Base-by-base conservation (phyloP, 495 filamentous ascomycete genomes). In the Penicillium paradoxum region DNA sequence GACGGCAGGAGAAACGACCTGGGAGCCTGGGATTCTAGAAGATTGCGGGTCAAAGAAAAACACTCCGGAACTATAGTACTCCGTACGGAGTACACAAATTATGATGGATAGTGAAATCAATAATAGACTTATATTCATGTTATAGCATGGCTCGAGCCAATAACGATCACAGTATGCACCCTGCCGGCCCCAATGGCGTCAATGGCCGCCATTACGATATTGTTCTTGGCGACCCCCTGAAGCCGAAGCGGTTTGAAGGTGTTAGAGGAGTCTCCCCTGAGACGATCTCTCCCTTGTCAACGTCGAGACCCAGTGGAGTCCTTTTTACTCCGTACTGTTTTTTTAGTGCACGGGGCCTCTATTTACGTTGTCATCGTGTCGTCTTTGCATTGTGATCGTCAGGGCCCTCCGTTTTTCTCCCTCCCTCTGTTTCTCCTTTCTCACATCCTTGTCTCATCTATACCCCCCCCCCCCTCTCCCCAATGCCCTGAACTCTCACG, bases 371-470 rank as follows among this genome's bases (percentile, higher is more conserved):
- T 51, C 38, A 50, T 41, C 25, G 25, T 45, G 7, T 41, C 24
- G 38, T 45, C 17, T 32, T 42, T 56, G 49, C 60, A 62, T 62
- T 60, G 57, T 44, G 63, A 65, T 65, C 63, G 63, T 65, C 63
- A 63, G 62, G 62, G 58, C 62, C 53, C 62, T 53, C 58, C 58
- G 59, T 38, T 55, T 62, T 59, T 50, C 24, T 38, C 37, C 25
- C 46, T 56, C 19, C 9, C 14, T 37, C 32, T 51, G 47, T 56
- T 62, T 59, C 58, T 63, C 33, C 46, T 56, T 42, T 57, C 36
- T 47, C 39, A 22, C 39, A 48, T 38, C 41, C 40, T 56, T 58
- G 34, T 37, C 58, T 45, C 53, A 51, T 21, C 51, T 54, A 27
- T 27, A 27, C 3, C 24, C 25, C 21, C 42, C 41, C 40, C 27